Base-by-base conservation (phyloP, 257 asterid genomes). In the Dorcoceras hygrometricum region DNA sequence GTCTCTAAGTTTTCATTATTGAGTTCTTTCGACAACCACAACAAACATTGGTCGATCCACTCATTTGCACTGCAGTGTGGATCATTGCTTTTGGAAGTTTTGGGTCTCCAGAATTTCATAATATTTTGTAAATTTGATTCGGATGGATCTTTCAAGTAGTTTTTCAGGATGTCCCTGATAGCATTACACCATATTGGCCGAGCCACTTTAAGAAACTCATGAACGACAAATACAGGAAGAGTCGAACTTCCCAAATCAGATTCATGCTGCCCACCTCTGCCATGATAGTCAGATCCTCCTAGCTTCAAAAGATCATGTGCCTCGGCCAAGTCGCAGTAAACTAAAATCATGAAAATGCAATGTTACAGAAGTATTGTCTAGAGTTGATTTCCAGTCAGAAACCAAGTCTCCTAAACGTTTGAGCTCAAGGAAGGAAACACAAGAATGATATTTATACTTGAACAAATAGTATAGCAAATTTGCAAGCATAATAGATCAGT, bases 241-340 rank as follows among this genome's bases (percentile, higher is more conserved):
- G 74, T 83, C 22, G 87, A 79, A 18, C 95, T 90, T 31, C 99
- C 99, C 29, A 94, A 59, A 63, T 94, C 99, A 1, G 97, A 88
- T 79, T 90, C 97, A 1, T 87, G 86, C 63, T 83, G 88, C 2
- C 97, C 97, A 3, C 91, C 95, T 76, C 84, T 82, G 54, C 91
- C 99, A 57, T 94, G 99, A 65, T 76, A 94, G 79, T 94, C 99
- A 4, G 99, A 94, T 58, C 99, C 99, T 66, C 99, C 99, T 25
- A 94, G 85, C 79, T 88, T 94, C 78, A 90, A 66, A 31, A 94
- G 96, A 70, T 80, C 81, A 65, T 84, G 81, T 3, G 81, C 71
- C 61, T 94, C 99, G 2, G 97, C 99, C 48, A 86, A 75, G 70
- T 88, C 95, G 34, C 95, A 82, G 81, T 83, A 94, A 18, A 81